phyloP scores from a whole-genome alignment of 139 green algal genomes.

The Tetradesmus lagerheimii region DNA sequence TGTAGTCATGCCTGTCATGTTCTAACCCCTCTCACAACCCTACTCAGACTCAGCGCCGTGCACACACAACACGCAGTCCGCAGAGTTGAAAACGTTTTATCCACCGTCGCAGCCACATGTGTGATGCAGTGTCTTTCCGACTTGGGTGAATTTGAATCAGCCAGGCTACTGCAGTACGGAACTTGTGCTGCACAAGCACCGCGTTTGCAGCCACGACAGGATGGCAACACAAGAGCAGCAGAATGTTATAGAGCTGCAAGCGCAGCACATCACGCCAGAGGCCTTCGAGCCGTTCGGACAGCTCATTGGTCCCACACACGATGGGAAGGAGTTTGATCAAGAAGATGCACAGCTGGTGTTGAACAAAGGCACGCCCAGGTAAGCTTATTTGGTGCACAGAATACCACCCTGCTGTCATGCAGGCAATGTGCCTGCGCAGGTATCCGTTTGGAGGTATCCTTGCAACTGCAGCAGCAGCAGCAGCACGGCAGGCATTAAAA shows the following conservation, averaged over 20 bases:
- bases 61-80: too few species aligned
- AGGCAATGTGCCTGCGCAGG: background rate
- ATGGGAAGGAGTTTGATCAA: conserved; percentile 79
- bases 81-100: too few species aligned
- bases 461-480: background rate
- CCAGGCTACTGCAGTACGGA: background rate
- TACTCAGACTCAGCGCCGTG: too few species aligned
- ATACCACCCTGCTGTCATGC: background rate
- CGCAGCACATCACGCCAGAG: conserved; percentile 61
- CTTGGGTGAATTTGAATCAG: background rate
- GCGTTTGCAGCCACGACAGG: background rate
- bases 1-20: too few species aligned
- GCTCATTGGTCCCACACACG: conserved; percentile 68
- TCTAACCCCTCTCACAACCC: too few species aligned
- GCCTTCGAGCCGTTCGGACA: conserved; percentile 81
- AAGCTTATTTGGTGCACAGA: too few species aligned
- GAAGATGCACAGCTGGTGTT: conserved; percentile 81
- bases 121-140: background rate
- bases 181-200: background rate
- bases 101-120: background rate
- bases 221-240: background rate
- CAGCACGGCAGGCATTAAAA: background rate
- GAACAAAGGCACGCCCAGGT: conserved; percentile 73
- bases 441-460: background rate
- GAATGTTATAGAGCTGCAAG: conserved; percentile 44